Evolutionary conservation across 2,329 filamentous ascomycete genomes (phyloP).

Genomic region (Amauroascus verrucosus): DNA sequence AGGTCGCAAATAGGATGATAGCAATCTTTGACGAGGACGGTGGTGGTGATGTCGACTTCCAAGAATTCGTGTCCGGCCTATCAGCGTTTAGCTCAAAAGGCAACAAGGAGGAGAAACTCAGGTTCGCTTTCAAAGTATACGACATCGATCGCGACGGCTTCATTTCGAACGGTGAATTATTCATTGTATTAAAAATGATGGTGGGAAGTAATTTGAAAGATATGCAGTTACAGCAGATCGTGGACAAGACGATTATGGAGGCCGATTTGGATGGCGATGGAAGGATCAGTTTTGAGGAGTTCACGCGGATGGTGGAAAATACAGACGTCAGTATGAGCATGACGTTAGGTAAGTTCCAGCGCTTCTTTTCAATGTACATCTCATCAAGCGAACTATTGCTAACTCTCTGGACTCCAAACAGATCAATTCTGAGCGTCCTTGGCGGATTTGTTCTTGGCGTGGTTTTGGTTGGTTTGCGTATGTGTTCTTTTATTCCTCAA

Average conservation of each 20-base stretch:
- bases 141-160: constrained; percentile 98
- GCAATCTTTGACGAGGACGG: constrained; percentile 99
- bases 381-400: background rate
- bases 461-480: background rate
- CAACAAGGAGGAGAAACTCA: constrained; percentile 97
- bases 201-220: constrained; percentile 98
- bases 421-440: constrained; percentile 13
- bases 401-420: background rate
- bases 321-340: constrained; percentile 63
- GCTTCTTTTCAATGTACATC: background rate
- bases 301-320: constrained; percentile 96
- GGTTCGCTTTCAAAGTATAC: constrained; percentile 98
- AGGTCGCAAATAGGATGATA: constrained; percentile 61
- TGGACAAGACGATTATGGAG: constrained; percentile 99
- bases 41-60: constrained; percentile 94
- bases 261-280: constrained; percentile 91
- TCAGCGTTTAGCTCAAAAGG: constrained; percentile 95
- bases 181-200: constrained; percentile 99
- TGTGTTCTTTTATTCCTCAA: background rate
- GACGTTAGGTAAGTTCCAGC: constrained; percentile 47
- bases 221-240: constrained; percentile 95
- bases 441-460: background rate
- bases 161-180: constrained; percentile 97
- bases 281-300: constrained; percentile 98
- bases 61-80: constrained; percentile 93